These are phyloP conservation scores for Acaromyces ingoldii DNA, from an alignment of 1,284 basidiomycete genomes.

Conservation along the genomic window DNA sequence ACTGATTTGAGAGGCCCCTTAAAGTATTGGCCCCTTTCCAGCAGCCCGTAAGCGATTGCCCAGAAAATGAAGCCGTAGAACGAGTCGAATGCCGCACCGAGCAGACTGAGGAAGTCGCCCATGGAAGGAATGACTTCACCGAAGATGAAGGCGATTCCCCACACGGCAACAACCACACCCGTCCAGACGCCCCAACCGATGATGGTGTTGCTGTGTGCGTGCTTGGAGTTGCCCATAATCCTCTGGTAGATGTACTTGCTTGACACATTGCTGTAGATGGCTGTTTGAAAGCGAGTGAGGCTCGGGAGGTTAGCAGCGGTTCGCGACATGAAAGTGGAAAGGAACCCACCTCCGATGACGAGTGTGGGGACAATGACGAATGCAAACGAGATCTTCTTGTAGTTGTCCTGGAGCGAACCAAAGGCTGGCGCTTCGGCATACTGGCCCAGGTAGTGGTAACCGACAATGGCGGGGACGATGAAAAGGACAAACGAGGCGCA, in stretches of 20 bases:
- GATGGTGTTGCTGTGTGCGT: constrained; percentile 55
- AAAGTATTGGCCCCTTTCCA: constrained; percentile 47
- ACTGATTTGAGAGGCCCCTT: constrained; percentile 17
- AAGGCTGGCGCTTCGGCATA: constrained; percentile 59
- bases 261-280: constrained; percentile 23
- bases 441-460: constrained; percentile 42
- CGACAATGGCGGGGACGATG: constrained; percentile 10
- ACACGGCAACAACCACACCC: constrained; percentile 58
- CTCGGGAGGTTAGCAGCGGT: too few species aligned
- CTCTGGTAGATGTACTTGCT: constrained; percentile 27
- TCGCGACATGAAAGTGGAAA: too few species aligned
- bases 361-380: constrained; percentile 33
- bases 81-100: constrained; percentile 34
- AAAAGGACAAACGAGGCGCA: constrained; percentile 14
- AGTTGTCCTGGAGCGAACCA: constrained; percentile 54
- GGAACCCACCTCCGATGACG: too few species aligned
- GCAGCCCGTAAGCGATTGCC: constrained; percentile 50
- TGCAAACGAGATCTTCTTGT: constrained; percentile 56
- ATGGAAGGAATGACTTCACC: constrained; percentile 54
- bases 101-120: constrained; percentile 53
- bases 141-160: constrained; percentile 61
- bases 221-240: constrained; percentile 21
- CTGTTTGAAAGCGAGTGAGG: too few species aligned
- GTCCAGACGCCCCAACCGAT: constrained; percentile 61
- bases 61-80: constrained; percentile 26